Evolutionary conservation across 202 grass and related monocot species (phyloP).

Genomic region (Hordeum pubiflorum): DNA sequence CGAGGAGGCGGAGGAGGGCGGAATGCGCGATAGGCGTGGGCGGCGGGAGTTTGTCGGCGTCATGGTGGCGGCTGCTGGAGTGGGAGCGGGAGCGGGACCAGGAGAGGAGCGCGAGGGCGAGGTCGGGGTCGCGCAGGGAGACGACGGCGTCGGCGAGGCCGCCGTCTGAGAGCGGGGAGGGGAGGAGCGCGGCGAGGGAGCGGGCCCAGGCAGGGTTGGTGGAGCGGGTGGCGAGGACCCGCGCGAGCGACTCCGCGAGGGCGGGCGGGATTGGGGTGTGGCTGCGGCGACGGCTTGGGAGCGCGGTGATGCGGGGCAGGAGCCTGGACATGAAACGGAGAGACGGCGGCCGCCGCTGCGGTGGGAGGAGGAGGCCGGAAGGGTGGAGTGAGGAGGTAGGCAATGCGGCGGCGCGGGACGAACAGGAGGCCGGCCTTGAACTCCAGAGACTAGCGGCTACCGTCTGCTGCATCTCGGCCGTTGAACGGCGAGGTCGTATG

Average conservation of each 20-base stretch:
- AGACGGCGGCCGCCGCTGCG: background rate
- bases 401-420: background rate
- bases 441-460: background rate
- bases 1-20: slow-evolving; percentile 32
- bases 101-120: slow-evolving; percentile 28
- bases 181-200: slow-evolving; percentile 34
- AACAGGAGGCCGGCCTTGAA: background rate
- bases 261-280: background rate
- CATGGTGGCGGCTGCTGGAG: background rate
- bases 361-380: background rate
- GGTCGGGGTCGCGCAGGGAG: slow-evolving; percentile 24
- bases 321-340: slow-evolving; percentile 52
- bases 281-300: slow-evolving; percentile 6
- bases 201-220: slow-evolving; percentile 24
- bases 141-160: slow-evolving; percentile 33
- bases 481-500: background rate
- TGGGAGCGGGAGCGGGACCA: background rate
- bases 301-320: slow-evolving; percentile 48
- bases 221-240: slow-evolving; percentile 28
- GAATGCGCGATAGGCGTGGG: slow-evolving; percentile 32
- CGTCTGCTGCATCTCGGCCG: background rate
- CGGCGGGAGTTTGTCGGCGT: background rate
- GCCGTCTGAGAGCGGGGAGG: slow-evolving; percentile 33
- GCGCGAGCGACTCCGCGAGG: slow-evolving; percentile 23
- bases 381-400: background rate